A percentile compares a stretch with the other conserved stretches of the same genome.
Conservation (phyloP, 345 rosid species). For the Sonneratia caseolaris region DNA sequence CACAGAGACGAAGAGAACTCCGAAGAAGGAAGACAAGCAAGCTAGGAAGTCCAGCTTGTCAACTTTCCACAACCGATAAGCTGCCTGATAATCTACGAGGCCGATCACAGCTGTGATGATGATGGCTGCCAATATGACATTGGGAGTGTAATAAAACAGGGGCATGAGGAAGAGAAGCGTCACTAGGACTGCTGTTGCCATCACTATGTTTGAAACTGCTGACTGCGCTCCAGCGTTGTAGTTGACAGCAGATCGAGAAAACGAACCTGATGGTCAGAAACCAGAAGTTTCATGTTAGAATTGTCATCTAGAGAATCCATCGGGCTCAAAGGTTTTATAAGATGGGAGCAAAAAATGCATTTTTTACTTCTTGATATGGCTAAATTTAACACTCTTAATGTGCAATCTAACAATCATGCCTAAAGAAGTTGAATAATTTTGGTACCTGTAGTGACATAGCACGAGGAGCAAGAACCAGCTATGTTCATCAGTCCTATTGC, state of each 20-base stretch:
- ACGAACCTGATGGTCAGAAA: constrained; percentile 46
- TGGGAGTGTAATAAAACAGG: constrained; percentile 84
- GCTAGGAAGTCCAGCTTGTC: constrained; percentile 94
- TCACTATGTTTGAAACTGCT: constrained; percentile 68
- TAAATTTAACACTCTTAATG: no score
- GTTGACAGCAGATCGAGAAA: constrained; percentile 90
- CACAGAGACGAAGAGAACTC: constrained; percentile 90
- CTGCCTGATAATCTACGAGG: constrained; percentile 69
- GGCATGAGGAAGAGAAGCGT: constrained; percentile 93
- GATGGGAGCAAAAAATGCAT: not conserved
- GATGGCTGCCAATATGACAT: constrained; percentile 75
- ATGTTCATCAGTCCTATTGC: constrained; percentile 95
- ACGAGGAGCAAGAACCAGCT: constrained; percentile 88
- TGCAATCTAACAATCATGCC: no score
- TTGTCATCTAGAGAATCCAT: not conserved
- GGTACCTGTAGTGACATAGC: constrained; percentile 81
- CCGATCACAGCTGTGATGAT: constrained; percentile 91
- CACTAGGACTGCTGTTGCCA: constrained; percentile 81
- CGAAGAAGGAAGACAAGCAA: constrained; percentile 76
- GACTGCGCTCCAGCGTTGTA: constrained; percentile 90
- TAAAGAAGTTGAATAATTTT: no score
- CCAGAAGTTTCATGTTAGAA: not conserved
- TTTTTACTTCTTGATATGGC: no score
- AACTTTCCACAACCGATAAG: constrained; percentile 65
- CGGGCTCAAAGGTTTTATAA: no score